Evolutionary conservation across 192 early-diverging fungal species (phyloP).

Genomic region (Geosiphon pyriformis): DNA sequence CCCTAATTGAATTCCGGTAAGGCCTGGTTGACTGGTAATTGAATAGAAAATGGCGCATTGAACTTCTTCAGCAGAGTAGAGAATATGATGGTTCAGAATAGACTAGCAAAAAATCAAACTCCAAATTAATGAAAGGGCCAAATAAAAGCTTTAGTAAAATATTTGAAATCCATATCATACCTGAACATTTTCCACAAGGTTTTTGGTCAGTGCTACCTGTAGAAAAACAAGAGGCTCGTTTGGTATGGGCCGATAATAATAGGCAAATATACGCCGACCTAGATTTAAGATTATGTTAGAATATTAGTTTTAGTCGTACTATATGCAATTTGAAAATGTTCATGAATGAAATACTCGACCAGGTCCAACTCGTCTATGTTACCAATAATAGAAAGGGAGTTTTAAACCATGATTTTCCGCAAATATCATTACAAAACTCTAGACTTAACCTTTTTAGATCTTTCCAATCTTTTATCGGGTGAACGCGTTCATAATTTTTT

Average conservation of each 20-base stretch:
- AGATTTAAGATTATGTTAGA: not conserved
- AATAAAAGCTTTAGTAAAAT: too few species aligned
- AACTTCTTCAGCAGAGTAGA: slow-evolving; percentile 34
- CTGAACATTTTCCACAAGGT: slow-evolving; percentile 63
- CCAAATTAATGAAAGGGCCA: too few species aligned
- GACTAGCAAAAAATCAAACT: slow-evolving; percentile 20
- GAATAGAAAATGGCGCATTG: slow-evolving; percentile 88
- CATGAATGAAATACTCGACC: not conserved
- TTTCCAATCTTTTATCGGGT: slow-evolving; percentile 73
- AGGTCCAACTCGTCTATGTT: slow-evolving; percentile 45
- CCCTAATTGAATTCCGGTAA: slow-evolving; percentile 86
- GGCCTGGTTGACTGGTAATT: slow-evolving; percentile 80
- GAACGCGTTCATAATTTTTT: slow-evolving; percentile 84
- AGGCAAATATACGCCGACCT: slow-evolving; percentile 76
- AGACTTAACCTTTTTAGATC: slow-evolving; percentile 78
- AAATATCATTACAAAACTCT: too few species aligned
- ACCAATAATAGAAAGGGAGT: too few species aligned
- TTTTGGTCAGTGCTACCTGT: slow-evolving; percentile 70
- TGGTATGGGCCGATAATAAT: slow-evolving; percentile 74
- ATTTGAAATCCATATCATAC: too few species aligned
- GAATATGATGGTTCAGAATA: slow-evolving; percentile 54
- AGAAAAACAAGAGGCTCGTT: slow-evolving; percentile 87
- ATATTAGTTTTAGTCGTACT: not conserved
- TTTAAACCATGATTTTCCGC: too few species aligned
- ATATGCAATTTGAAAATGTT: not conserved